phyloP scores from a whole-genome alignment of 2,329 filamentous ascomycete genomes.

The Trichoderma harzianum region DNA sequence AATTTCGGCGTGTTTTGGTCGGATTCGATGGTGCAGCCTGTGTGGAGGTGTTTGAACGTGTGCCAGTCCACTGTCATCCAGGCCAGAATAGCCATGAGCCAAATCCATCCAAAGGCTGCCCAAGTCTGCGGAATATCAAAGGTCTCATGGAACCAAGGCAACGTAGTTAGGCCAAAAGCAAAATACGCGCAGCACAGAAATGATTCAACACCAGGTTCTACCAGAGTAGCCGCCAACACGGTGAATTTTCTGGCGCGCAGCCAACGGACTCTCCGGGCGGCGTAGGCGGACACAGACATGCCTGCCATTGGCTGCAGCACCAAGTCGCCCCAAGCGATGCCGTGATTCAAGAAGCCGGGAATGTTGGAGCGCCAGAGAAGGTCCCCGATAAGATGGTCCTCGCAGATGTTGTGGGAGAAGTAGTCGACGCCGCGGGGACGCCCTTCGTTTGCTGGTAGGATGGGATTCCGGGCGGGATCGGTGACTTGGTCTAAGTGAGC shows the following conservation, averaged over 20 bases:
- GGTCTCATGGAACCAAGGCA: conserved; percentile 58
- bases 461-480: conserved; percentile 44
- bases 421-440: conserved; percentile 73
- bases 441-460: conserved; percentile 38
- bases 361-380: conserved; percentile 74
- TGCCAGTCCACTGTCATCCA: conserved; percentile 78
- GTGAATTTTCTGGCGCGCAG: conserved; percentile 92
- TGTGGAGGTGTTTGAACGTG: conserved; percentile 72
- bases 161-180: conserved; percentile 71
- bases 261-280: conserved; percentile 82
- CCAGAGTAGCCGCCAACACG: conserved; percentile 80
- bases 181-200: conserved; percentile 80
- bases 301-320: conserved; percentile 85
- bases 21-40: conserved; percentile 64
- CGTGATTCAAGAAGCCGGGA: conserved; percentile 71
- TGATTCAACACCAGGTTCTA: conserved; percentile 89
- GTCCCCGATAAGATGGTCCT: conserved; percentile 94
- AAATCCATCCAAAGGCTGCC: conserved; percentile 61
- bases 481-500: conserved; percentile 80
- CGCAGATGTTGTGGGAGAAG: conserved; percentile 95
- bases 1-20: conserved; percentile 74
- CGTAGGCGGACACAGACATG: conserved; percentile 74
- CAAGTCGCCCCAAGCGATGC: conserved; percentile 77
- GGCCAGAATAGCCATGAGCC: conserved; percentile 58
- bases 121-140: conserved; percentile 62